These are phyloP conservation scores for Breynia disticha DNA, from an alignment of 441 rosid species.

Conservation along the genomic window DNA sequence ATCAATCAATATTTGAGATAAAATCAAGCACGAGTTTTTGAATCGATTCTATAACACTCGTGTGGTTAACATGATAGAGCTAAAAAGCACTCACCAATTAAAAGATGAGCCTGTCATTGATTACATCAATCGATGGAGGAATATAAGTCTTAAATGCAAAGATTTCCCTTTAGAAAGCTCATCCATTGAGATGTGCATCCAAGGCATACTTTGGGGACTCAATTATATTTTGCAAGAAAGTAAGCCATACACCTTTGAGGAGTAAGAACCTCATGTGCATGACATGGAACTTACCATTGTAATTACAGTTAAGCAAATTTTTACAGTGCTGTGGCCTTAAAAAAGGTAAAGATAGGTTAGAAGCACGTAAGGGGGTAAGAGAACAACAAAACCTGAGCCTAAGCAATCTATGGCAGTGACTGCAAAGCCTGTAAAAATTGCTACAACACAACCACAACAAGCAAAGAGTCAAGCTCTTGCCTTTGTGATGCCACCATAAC, in stretches of 20 bases:
- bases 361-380: no score
- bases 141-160: neutral
- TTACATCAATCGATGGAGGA: no score
- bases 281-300: neutral
- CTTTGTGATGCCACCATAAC: no score
- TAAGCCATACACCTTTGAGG: neutral
- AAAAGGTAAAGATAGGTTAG: neutral
- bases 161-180: neutral
- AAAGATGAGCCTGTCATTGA: neutral
- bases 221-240: neutral
- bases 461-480: no score
- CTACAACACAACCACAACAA: no score
- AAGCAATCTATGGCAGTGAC: no score
- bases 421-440: no score
- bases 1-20: neutral
- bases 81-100: neutral
- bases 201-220: neutral
- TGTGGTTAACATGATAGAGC: conserved; percentile 2
- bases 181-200: neutral
- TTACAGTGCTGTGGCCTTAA: neutral
- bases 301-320: neutral
- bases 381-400: no score
- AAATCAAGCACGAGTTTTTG: neutral
- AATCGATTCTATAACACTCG: neutral
- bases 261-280: neutral